These are phyloP conservation scores for Trametes gibbosa DNA, from an alignment of 768 basidiomycete species.

Conservation along the genomic window DNA sequence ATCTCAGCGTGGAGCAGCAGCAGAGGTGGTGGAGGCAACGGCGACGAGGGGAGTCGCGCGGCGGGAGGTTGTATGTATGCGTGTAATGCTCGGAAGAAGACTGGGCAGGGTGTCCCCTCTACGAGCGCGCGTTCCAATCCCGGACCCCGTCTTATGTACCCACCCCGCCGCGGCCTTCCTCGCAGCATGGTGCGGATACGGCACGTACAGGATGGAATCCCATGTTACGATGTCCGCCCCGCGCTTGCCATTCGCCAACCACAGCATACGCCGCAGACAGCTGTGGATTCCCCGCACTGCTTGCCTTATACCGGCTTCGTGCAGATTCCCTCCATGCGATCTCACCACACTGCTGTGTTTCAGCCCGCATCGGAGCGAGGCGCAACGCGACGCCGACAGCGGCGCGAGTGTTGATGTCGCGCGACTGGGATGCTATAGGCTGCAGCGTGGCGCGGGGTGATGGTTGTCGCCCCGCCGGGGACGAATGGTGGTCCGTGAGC, in stretches of 20 bases:
- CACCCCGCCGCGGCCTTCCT: neutral
- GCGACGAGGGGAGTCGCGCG: neutral
- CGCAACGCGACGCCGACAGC: neutral
- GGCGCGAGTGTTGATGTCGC: neutral
- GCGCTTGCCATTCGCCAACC: neutral
- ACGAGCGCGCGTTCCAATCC: neutral
- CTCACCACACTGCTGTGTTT: neutral
- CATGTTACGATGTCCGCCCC: neutral
- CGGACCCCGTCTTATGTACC: conserved; percentile 6
- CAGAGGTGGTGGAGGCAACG: neutral
- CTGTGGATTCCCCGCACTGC: neutral
- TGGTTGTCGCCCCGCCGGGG: neutral
- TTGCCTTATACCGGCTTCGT: no score
- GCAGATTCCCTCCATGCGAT: neutral
- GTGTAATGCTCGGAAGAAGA: neutral
- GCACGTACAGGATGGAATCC: neutral
- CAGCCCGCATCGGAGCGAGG: neutral
- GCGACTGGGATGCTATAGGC: neutral
- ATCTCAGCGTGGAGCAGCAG: neutral
- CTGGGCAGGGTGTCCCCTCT: neutral
- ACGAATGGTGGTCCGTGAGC: neutral
- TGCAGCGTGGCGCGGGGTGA: neutral
- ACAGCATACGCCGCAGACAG: neutral
- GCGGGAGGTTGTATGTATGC: neutral
- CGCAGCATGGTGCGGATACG: neutral